Evolutionary conservation across 116 monocot species (phyloP), one percentile per base, ranked within the genome.

Genomic region (Zostera marina): DNA sequence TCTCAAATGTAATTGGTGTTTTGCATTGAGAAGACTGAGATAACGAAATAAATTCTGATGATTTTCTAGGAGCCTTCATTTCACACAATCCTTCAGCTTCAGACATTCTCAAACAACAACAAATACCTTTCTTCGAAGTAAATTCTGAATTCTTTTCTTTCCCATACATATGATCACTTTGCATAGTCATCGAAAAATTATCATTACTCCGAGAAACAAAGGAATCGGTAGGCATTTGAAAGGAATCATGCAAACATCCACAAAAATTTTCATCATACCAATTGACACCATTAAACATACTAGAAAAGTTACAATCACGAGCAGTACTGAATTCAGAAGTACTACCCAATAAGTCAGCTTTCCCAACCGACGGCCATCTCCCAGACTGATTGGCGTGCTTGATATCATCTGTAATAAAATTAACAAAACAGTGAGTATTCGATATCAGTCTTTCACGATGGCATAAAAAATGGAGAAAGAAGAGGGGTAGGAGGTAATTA

Each of bases 241-340:
- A 72, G 3, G 72, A 60, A 56, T 74, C 66, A 6, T 62, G 62
- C 48, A 54, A 55, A 53, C 58, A 79, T 13, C 67, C 59, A 40
- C 44, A 64, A 24, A 47, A 61, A 15, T 61, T 69, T 53, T 81
- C 81, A 48, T 74, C 72, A 53, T 77, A 79, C 76, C 81, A 79
- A 52, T 66, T 66, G 11, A 62, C 52, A 15, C 78, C 82, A 23
- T 68, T 66, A 70, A 85, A 81, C 20, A 77, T 43, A 48, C 68
- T 78, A 13, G 72, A 60, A 24, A 72, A 67, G 38, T 76, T 59
- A 70, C 72, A 83, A 17, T 78, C 83, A 39, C 87, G 73, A 14
- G 92, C 92, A 4, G 92, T 84, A 16, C 74, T 74, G 25, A 92
- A 92, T 65, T 92, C 84, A 10, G 80, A 76, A 13, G 66, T 48